These are phyloP conservation scores for Fusarium dimerum DNA, from an alignment of 2,329 filamentous ascomycete genomes.

Conservation along the genomic window DNA sequence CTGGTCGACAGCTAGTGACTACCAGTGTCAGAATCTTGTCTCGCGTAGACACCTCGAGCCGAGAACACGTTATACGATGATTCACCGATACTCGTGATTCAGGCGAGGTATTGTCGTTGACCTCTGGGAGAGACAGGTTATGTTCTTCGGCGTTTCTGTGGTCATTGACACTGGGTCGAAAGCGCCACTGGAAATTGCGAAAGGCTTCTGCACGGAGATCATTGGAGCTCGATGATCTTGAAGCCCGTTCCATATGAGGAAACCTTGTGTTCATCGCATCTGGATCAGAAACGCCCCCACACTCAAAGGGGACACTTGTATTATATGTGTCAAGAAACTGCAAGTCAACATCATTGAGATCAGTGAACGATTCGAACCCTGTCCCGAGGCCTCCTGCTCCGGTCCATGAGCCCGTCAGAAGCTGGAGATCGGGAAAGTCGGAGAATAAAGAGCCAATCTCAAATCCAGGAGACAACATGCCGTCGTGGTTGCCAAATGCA, in stretches of 20 bases:
- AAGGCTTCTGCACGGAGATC: slow-evolving; percentile 25
- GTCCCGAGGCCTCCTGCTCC: slow-evolving; percentile 2
- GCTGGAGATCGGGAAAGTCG: slow-evolving; percentile 20
- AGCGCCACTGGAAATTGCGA: slow-evolving; percentile 31
- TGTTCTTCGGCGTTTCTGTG: slow-evolving; percentile 33
- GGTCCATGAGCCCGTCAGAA: slow-evolving; percentile 10
- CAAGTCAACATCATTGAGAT: slow-evolving; percentile 34
- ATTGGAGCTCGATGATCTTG: background rate
- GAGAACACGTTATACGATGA: slow-evolving; percentile 19
- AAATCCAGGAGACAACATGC: background rate
- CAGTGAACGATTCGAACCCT: slow-evolving; percentile 12
- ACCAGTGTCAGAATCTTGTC: slow-evolving; percentile 34
- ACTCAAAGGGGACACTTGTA: slow-evolving; percentile 31
- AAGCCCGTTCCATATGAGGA: slow-evolving; percentile 3
- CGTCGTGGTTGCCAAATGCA: no score
- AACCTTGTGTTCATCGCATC: slow-evolving; percentile 4
- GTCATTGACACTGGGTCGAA: slow-evolving; percentile 33
- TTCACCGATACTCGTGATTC: slow-evolving; percentile 25
- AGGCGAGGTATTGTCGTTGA: slow-evolving; percentile 20
- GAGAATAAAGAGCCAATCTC: slow-evolving; percentile 11
- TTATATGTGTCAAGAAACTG: slow-evolving; percentile 36
- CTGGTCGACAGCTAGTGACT: slow-evolving; percentile 29
- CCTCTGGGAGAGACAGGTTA: slow-evolving; percentile 31
- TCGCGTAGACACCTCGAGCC: slow-evolving; percentile 20
- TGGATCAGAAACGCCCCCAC: slow-evolving; percentile 9